A percentile compares a stretch with the other conserved stretches of the same genome.
Evolutionary conservation across 177 flowering plant species (phyloP).

Genomic region (Telopea speciosissima): DNA sequence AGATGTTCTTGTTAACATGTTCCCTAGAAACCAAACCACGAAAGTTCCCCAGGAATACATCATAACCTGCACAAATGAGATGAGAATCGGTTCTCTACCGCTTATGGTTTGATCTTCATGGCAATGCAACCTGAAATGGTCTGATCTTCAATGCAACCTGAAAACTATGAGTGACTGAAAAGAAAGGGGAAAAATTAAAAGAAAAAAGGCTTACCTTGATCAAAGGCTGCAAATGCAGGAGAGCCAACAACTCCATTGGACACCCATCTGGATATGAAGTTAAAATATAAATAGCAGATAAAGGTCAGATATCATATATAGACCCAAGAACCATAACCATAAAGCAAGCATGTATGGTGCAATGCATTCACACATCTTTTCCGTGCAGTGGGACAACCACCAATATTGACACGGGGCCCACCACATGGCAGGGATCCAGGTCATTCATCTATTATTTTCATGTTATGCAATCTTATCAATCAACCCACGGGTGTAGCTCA

Average conservation of each 20-base stretch:
- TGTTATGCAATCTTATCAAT: no score
- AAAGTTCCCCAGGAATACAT: conserved; percentile 94
- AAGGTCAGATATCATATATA: not conserved
- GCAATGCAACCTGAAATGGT: not conserved
- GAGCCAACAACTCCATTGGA: conserved; percentile 98
- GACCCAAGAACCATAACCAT: not conserved
- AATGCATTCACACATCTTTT: not conserved
- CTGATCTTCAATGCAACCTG: not conserved
- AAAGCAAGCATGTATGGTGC: not conserved
- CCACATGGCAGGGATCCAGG: no score
- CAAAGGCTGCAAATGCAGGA: conserved; percentile 99
- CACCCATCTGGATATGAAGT: conserved; percentile 67
- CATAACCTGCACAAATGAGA: conserved; percentile 57
- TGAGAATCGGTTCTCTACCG: not conserved
- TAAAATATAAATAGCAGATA: not conserved
- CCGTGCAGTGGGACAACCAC: no score
- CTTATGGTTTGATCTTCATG: not conserved
- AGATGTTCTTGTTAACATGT: conserved; percentile 73
- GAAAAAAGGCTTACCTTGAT: conserved; percentile 61
- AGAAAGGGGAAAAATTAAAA: not conserved
- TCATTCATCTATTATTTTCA: no score
- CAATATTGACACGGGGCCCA: no score
- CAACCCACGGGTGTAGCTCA: no score
- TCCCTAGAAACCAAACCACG: conserved; percentile 97
- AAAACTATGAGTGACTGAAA: not conserved